phyloP scores from a whole-genome alignment of 2,329 filamentous ascomycete species.

The Diaporthe sp. region DNA sequence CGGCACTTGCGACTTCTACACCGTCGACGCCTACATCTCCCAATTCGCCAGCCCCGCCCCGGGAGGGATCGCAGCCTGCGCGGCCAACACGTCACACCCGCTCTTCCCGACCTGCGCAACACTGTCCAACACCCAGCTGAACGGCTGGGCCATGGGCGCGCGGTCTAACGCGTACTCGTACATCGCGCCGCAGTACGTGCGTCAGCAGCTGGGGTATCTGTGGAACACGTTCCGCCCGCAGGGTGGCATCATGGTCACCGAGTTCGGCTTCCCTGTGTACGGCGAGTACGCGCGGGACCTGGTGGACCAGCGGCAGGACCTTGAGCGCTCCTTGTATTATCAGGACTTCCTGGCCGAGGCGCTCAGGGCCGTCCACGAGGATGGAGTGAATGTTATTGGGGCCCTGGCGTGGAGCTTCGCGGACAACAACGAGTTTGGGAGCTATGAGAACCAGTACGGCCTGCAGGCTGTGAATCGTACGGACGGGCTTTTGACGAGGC shows the following conservation, averaged over 20 bases:
- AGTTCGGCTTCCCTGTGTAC: constrained; percentile 14
- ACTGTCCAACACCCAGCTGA: neutral
- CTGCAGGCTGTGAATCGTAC: constrained; percentile 24
- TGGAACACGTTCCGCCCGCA: neutral
- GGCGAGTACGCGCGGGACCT: neutral
- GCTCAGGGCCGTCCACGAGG: constrained; percentile 2
- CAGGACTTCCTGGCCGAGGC: neutral
- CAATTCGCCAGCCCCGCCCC: neutral
- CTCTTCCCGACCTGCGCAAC: constrained; percentile 10
- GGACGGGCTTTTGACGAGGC: neutral
- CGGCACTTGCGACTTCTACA: constrained; percentile 18
- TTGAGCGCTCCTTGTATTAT: constrained; percentile 1
- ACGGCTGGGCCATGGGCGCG: constrained; percentile 3
- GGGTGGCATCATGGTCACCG: neutral
- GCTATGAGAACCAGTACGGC: constrained; percentile 8
- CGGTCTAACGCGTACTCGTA: constrained; percentile 3
- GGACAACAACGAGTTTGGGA: constrained; percentile 12
- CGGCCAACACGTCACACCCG: neutral
- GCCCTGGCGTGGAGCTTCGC: constrained; percentile 4
- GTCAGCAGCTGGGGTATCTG: constrained; percentile 1
- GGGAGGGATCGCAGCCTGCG: constrained; percentile 13
- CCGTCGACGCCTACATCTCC: constrained; percentile 14
- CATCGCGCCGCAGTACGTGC: constrained; percentile 17
- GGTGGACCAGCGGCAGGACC: neutral
- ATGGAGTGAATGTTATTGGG: neutral